Percentiles rank a stretch among this genome's conserved stretches.
Evolutionary conservation across 345 rosid species (phyloP).

Genomic region (Mallotus nudiflorus): DNA sequence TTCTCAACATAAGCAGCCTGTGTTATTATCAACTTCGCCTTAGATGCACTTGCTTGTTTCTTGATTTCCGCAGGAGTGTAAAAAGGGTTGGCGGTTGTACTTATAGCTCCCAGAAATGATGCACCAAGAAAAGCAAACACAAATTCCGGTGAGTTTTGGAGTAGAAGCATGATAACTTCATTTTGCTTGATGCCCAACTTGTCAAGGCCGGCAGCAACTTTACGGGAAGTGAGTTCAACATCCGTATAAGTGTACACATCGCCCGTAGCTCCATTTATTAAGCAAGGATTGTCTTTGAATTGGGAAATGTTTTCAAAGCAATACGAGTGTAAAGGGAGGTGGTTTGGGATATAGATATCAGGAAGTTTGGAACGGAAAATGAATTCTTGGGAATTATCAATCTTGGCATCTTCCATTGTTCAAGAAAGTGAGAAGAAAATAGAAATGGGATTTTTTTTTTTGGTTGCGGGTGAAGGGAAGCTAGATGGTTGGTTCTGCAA

Average conservation of each 20-base stretch:
- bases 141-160: conserved; percentile 69
- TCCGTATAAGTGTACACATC: conserved; percentile 56
- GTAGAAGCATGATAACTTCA: conserved; percentile 75
- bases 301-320: conserved; percentile 59
- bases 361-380: conserved; percentile 81
- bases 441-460: background rate
- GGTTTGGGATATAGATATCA: conserved; percentile 67
- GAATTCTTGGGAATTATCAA: conserved; percentile 31
- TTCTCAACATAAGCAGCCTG: conserved; percentile 57
- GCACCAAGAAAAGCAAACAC: conserved; percentile 77
- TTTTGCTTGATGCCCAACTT: conserved; percentile 54
- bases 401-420: conserved; percentile 33
- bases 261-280: conserved; percentile 76
- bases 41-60: conserved; percentile 65
- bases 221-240: conserved; percentile 65
- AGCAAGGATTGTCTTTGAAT: conserved; percentile 49
- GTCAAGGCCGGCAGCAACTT: conserved; percentile 54
- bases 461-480: conserved; percentile 16
- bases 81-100: conserved; percentile 83
- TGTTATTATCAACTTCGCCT: conserved; percentile 57
- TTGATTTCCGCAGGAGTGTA: conserved; percentile 69
- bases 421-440: background rate
- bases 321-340: conserved; percentile 60
- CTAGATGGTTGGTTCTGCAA: conserved; percentile 24
- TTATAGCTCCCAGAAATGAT: conserved; percentile 59